Evolutionary conservation across 2,329 filamentous ascomycete species (phyloP), one percentile per base, ranked within the genome.

Genomic region (Fusarium decemcellulare): DNA sequence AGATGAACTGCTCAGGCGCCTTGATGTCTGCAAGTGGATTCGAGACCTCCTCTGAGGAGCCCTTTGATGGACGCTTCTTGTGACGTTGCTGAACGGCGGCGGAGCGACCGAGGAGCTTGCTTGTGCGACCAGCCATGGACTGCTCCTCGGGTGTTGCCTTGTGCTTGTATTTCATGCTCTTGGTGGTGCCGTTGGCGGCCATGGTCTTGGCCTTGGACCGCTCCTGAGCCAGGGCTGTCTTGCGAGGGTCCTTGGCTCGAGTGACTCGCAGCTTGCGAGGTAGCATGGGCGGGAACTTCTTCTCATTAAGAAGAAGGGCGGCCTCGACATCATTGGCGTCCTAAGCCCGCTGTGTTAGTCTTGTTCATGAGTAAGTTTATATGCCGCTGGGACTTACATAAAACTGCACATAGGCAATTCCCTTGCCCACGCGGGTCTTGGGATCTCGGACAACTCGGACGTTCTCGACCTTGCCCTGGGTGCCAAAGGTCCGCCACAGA

Each of bases 391-490:
- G 34, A 80, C 84, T 82, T 74, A 90, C 89, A 76, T 91, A 89
- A 81, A 99, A 99, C 77, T 99, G 96, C 15, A 99, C 95, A 76
- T 99, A 99, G 67, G 97, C 97, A 77, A 99, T 94, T 6, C 96
- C 96, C 79, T 99, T 99, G 75, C 96, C 94, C 32, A 99, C 93
- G 52, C 97, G 90, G 8, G 97, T 99, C 72, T 92, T 92, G 67
- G 93, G 86, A 76, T 99, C 96, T 59, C 96, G 90, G 53, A 98
- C 89, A 18, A 99, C 94, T 36, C 96, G 92, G 37, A 99, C 97
- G 76, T 91, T 97, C 81, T 99, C 95, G 12, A 99, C 93, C 69
- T 88, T 92, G 71, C 95, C 95, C 55, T 86, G 79, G 77, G 92
- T 89, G 64, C 86, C 83, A 76, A 97, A 97, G 18, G 92, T 91